Conservation (phyloP, 208 protist species). For the Crithidia sp. region DNA sequence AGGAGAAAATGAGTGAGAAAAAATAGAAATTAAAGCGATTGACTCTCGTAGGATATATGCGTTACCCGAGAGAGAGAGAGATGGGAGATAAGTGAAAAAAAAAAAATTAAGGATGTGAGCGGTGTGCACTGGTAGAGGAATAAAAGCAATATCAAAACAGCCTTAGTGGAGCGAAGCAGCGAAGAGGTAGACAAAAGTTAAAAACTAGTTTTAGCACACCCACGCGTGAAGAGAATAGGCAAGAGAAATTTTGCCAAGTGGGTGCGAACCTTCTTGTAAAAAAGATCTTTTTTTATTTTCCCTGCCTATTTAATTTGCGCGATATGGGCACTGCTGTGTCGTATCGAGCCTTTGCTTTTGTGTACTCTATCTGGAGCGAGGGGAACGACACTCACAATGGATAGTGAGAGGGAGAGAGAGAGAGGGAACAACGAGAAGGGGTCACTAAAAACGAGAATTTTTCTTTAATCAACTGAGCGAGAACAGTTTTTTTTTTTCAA, state of each 20-base stretch:
- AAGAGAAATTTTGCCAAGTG: neutral
- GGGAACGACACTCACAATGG: no score
- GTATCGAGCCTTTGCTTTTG: no score
- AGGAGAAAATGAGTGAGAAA: slow-evolving; percentile 10
- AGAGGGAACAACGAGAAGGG: neutral
- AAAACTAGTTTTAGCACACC: neutral
- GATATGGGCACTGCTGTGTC: no score
- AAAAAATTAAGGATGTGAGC: neutral
- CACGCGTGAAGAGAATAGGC: neutral
- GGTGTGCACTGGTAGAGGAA: neutral
- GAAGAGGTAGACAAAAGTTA: neutral
- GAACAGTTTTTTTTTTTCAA: no score
- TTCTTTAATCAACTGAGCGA: no score
- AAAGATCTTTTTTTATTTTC: neutral
- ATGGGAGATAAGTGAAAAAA: neutral
- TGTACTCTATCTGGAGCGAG: no score
- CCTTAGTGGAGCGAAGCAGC: neutral
- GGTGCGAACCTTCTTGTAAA: neutral
- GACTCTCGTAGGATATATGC: no score
- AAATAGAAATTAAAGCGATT: neutral
- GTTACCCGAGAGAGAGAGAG: no score
- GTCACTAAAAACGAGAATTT: neutral
- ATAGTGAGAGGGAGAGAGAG: neutral
- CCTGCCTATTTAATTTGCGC: neutral
- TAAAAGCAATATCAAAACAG: neutral